Percentiles rank a stretch among this genome's conserved stretches.
Conservation (phyloP, 257 asterid species). For the Leptodermis oblonga region DNA sequence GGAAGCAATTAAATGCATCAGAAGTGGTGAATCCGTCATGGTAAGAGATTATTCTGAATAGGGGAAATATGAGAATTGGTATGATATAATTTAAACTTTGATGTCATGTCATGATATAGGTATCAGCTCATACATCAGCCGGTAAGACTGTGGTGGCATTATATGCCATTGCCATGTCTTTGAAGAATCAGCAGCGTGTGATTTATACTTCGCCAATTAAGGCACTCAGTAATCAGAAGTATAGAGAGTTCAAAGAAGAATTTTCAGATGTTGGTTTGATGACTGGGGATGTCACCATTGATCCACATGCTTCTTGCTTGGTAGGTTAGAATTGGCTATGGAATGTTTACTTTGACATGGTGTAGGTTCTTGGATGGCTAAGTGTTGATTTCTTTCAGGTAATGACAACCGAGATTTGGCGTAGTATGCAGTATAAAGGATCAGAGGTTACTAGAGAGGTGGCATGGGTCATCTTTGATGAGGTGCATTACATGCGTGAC, state of each 20-base stretch:
- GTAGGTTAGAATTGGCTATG: constrained; percentile 41
- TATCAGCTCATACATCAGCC: constrained; percentile 94
- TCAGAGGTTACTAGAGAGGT: constrained; percentile 90
- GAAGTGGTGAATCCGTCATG: constrained; percentile 86
- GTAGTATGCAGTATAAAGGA: constrained; percentile 98
- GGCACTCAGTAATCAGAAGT: constrained; percentile 96
- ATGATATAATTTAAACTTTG: background rate
- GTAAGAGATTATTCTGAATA: constrained; percentile 26
- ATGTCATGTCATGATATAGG: constrained; percentile 35
- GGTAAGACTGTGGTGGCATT: constrained; percentile 96
- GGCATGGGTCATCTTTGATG: constrained; percentile 95
- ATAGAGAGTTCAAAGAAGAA: constrained; percentile 96
- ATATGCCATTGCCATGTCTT: constrained; percentile 88
- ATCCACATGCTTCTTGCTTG: constrained; percentile 96
- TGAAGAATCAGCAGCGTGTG: constrained; percentile 78
- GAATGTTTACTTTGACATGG: background rate
- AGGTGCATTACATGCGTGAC: constrained; percentile 99
- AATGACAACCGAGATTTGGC: constrained; percentile 99
- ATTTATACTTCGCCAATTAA: constrained; percentile 92
- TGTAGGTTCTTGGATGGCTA: background rate
- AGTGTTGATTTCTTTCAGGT: constrained; percentile 50
- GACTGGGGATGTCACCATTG: constrained; percentile 98
- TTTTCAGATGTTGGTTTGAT: constrained; percentile 96
- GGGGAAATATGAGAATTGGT: background rate
- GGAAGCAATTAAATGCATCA: constrained; percentile 82